These are phyloP conservation scores for Priceomyces carsonii DNA, from an alignment of 805 yeast genomes.

Conservation along the genomic window DNA sequence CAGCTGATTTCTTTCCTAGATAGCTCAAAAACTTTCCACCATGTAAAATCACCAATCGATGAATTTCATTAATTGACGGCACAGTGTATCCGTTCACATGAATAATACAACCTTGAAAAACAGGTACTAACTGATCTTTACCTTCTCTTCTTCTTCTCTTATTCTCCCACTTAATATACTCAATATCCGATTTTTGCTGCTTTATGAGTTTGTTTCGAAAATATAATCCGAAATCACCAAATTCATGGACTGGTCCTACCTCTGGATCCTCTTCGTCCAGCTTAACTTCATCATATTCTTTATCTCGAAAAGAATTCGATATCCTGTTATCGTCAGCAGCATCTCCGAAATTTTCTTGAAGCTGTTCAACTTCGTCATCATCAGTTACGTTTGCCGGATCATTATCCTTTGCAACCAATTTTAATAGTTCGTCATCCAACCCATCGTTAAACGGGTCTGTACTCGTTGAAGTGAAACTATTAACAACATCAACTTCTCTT, in stretches of 20 bases:
- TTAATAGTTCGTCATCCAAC: conserved; percentile 16
- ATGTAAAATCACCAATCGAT: conserved; percentile 65
- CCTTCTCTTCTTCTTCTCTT: conserved; percentile 30
- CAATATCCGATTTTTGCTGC: conserved; percentile 60
- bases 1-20: conserved; percentile 67
- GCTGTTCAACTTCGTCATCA: not conserved
- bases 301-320: not conserved
- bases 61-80: conserved; percentile 76
- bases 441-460: conserved; percentile 26
- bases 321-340: not conserved
- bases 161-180: conserved; percentile 50
- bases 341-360: not conserved
- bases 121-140: conserved; percentile 19
- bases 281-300: not conserved
- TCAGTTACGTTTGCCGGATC: not conserved
- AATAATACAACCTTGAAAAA: conserved; percentile 65
- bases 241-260: conserved; percentile 33
- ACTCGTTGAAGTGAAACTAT: conserved; percentile 10
- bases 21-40: conserved; percentile 80
- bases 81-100: conserved; percentile 88
- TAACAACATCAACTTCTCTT: not conserved
- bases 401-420: conserved; percentile 10
- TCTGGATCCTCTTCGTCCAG: conserved; percentile 4
- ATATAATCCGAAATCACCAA: conserved; percentile 70
- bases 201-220: conserved; percentile 59